A percentile compares a stretch with the other conserved stretches of the same genome.
Conservation (phyloP, 2,329 filamentous ascomycete species). For the Mycogone perniciosa region DNA sequence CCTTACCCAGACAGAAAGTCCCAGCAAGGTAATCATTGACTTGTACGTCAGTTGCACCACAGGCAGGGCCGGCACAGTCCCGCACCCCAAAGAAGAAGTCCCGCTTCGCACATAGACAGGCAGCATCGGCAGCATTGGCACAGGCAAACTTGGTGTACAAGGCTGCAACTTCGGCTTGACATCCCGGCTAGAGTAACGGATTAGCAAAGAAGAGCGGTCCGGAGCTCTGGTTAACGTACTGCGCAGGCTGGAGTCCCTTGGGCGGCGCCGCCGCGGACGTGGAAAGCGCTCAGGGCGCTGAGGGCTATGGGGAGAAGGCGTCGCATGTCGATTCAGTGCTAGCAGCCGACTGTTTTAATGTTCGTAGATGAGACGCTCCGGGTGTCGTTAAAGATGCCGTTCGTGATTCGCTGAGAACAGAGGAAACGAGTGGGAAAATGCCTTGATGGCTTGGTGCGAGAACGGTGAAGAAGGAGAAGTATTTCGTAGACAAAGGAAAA, state of each 20-base stretch:
- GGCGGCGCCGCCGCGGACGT: constrained; percentile 20
- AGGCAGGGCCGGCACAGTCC: constrained; percentile 28
- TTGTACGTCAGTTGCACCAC: constrained; percentile 24
- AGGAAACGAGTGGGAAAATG: no score
- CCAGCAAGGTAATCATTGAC: constrained; percentile 21
- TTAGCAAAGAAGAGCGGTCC: background rate
- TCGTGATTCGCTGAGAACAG: no score
- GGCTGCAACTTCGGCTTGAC: constrained; percentile 16
- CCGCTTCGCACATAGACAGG: constrained; percentile 34
- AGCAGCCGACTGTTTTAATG: background rate
- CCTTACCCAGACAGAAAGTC: constrained; percentile 19
- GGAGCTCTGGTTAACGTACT: constrained; percentile 22
- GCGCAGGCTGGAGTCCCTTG: constrained; percentile 22
- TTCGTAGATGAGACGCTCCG: background rate
- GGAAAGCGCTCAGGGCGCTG: constrained; percentile 24
- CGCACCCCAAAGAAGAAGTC: constrained; percentile 25
- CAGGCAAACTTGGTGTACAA: constrained; percentile 21
- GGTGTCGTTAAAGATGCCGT: background rate
- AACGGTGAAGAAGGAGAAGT: constrained; percentile 1
- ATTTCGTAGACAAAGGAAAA: no score
- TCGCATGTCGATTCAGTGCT: constrained; percentile 7
- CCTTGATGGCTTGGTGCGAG: background rate
- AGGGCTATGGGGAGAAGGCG: constrained; percentile 24
- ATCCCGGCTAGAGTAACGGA: constrained; percentile 17
- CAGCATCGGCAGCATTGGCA: constrained; percentile 22